These are phyloP conservation scores for Striga hermonthica DNA, from an alignment of 305 asterid genomes.

Conservation along the genomic window DNA sequence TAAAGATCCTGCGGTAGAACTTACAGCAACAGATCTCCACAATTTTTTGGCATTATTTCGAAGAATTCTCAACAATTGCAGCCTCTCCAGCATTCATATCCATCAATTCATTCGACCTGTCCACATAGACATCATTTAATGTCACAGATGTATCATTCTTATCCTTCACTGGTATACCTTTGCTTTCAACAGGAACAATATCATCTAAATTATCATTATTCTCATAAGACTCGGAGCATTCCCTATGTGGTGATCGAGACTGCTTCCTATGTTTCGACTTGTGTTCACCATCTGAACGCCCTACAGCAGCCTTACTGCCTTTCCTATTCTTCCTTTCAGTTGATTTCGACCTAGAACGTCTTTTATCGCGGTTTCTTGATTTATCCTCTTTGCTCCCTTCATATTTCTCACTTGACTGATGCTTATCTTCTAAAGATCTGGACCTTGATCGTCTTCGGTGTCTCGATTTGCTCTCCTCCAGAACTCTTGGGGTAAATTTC, in stretches of 20 bases:
- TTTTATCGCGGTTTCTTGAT: conserved; percentile 47
- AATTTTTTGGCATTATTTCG: conserved; percentile 25
- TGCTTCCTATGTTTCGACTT: conserved; percentile 58
- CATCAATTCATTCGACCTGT: conserved; percentile 37
- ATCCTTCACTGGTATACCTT: conserved; percentile 42
- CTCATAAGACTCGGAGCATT: conserved; percentile 56
- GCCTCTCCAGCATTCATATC: conserved; percentile 33
- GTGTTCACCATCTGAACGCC: conserved; percentile 43
- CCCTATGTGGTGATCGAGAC: conserved; percentile 57
- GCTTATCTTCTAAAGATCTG: conserved; percentile 56
- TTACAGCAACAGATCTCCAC: conserved; percentile 28
- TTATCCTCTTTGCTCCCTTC: conserved; percentile 63
- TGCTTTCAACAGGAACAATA: conserved; percentile 37
- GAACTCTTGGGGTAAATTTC: conserved; percentile 45
- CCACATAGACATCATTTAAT: conserved; percentile 37
- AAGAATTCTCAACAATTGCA: conserved; percentile 33
- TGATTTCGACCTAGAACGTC: conserved; percentile 68
- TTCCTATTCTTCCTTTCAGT: conserved; percentile 50
- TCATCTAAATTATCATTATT: conserved; percentile 34
- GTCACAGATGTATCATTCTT: conserved; percentile 41
- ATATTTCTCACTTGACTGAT: conserved; percentile 44
- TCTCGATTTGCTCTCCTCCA: conserved; percentile 53
- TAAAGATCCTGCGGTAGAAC: conserved; percentile 33
- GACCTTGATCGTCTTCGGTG: conserved; percentile 59
- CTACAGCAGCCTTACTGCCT: conserved; percentile 45